phyloP scores from a whole-genome alignment of 257 asterid genomes.

The Capsicum rhomboideum region DNA sequence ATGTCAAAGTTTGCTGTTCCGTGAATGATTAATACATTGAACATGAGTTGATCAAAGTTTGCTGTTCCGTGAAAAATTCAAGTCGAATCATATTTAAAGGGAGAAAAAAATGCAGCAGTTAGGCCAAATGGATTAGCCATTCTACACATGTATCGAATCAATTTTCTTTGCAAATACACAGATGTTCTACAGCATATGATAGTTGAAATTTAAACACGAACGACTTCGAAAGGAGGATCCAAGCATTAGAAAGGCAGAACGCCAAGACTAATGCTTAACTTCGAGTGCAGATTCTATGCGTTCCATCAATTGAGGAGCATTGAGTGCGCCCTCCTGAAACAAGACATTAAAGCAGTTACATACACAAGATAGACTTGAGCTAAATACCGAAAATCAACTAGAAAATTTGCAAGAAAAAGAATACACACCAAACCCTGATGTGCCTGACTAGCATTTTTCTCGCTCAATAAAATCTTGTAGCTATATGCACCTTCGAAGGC shows the following conservation, averaged over 20 bases:
- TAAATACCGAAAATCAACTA: background rate
- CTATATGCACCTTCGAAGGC: background rate
- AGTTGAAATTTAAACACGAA: background rate
- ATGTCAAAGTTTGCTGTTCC: no score
- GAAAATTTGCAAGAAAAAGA: background rate
- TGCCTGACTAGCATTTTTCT: background rate
- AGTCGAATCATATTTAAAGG: background rate
- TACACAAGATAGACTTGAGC: background rate
- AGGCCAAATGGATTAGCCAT: background rate
- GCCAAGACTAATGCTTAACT: constrained; percentile 46
- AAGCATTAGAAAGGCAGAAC: background rate
- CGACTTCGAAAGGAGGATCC: background rate
- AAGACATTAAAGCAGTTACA: background rate
- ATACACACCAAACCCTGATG: background rate
- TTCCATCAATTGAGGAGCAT: constrained; percentile 57
- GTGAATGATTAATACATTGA: background rate
- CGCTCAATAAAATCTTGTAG: background rate
- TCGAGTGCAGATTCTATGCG: constrained; percentile 63
- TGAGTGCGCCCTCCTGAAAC: constrained; percentile 81
- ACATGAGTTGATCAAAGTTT: background rate
- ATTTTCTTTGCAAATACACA: background rate
- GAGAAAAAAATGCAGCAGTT: background rate
- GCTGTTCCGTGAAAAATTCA: background rate
- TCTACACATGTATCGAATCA: background rate
- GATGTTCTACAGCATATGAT: background rate